Base-by-base conservation (phyloP, 2,329 filamentous ascomycete genomes). In the Coccinonectria pachysandricola region DNA sequence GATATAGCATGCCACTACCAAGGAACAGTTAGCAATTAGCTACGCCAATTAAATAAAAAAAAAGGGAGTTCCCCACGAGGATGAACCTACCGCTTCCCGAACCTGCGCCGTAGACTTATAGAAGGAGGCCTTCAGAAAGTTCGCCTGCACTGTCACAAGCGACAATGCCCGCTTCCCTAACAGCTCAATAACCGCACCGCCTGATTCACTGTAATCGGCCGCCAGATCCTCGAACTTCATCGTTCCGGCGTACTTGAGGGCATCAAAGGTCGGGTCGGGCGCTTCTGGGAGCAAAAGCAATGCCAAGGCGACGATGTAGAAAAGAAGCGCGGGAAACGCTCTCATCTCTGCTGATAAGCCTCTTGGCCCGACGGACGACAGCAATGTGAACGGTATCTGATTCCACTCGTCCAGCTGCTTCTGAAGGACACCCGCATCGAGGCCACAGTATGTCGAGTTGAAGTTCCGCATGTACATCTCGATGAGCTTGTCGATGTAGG, bases 161-260 rank as follows among this genome's bases (percentile, higher is more conserved):
- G 68, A 66, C 34, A 75, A 62, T 22, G 68, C 56, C 24, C 62
- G 58, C 48, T 75, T 75, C 10, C 70, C 72, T 13, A 78, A 52
- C 12, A 76, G 46, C 10, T 56, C 55, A 20, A 73, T 42, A 21
- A 77, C 60, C 7, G 62, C 56, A 14, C 66, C 54, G 6, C 71
- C 68, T 0, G 66, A 63, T 29, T 76, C 70, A 40, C 70, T 75
- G 41, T 75, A 77, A 30, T 75, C 72, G 10, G 56, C 53, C 3
- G 71, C 71, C 12, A 78, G 49, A 26, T 75, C 69, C 44, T 75
- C 68, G 33, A 75, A 72, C 3, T 64, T 65, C 65, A 74, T 73
- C 24, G 60, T 65, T 3, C 59, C 62, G 1, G 67, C 64, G 40
- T 75, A 74, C 45, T 75, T 75, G 24, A 78, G 53, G 2, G 61